phyloP scores from a whole-genome alignment of 73 alveolate species.

The Symbiodinium pilosum region DNA sequence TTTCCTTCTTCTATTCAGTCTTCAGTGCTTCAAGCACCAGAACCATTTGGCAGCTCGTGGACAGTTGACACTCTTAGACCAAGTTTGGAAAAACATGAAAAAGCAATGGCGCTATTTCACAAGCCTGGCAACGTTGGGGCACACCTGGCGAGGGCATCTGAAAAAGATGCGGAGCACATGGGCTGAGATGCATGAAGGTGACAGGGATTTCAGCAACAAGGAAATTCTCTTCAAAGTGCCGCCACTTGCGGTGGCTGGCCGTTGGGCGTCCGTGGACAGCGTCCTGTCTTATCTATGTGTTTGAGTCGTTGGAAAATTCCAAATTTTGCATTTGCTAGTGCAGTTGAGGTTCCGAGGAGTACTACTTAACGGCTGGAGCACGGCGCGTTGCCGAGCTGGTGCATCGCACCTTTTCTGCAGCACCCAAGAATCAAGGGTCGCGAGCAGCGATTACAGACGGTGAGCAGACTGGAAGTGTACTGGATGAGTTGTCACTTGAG shows the following conservation, averaged over 20 bases:
- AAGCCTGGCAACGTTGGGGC: neutral
- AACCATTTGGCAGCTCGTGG: neutral
- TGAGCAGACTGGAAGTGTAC: neutral
- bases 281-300: neutral
- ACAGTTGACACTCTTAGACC: neutral
- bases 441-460: neutral
- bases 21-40: neutral
- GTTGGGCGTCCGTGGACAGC: constrained; percentile 24
- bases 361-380: neutral
- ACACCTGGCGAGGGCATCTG: constrained; percentile 11
- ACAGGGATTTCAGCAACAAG: neutral
- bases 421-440: too few relatives aligned
- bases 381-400: neutral
- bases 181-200: neutral
- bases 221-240: neutral
- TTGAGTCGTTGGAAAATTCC: neutral
- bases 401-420: neutral
- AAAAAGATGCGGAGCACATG: neutral
- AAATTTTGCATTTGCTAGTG: neutral
- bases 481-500: neutral
- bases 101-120: neutral
- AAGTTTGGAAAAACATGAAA: neutral
- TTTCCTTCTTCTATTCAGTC: neutral
- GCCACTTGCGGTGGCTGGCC: neutral
- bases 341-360: neutral